Percentiles rank a stretch among this genome's conserved stretches.
phyloP scores from a whole-genome alignment of 2,329 filamentous ascomycete genomes.

The Talaromyces sp. region DNA sequence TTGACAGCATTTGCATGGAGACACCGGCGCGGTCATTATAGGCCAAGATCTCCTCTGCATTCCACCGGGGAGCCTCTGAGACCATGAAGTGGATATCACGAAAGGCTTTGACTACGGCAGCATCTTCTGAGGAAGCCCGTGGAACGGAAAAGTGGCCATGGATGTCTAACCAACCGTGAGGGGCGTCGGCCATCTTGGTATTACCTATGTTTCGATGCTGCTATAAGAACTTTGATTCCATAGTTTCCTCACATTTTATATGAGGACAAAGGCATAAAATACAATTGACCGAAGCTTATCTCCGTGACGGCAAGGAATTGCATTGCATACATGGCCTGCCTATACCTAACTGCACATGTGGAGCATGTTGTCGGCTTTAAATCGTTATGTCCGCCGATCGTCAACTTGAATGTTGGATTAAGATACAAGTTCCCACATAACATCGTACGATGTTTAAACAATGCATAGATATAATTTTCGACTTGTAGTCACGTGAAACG shows the following conservation, averaged over 20 bases:
- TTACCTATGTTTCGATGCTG: background rate
- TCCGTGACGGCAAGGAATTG: background rate
- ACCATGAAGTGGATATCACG: background rate
- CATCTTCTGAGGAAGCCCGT: background rate
- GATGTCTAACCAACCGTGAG: constrained; percentile 4
- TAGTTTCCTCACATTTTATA: background rate
- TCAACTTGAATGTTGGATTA: background rate
- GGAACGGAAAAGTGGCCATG: constrained; percentile 3
- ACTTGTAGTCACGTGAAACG: background rate
- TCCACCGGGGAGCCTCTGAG: background rate
- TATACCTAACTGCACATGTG: background rate
- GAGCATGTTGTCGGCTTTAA: background rate
- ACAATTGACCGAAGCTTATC: background rate
- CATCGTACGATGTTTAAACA: background rate
- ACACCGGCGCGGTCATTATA: constrained; percentile 6
- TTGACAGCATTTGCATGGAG: constrained; percentile 7
- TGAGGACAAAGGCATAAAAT: too few species aligned
- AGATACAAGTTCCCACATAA: background rate
- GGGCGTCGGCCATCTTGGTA: background rate
- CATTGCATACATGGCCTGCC: background rate
- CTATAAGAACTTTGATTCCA: background rate
- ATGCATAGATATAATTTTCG: background rate
- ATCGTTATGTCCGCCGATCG: background rate
- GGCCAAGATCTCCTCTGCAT: background rate
- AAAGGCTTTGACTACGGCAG: background rate